Conservation (phyloP, 345 rosid species). For the Eucalyptus regnans region DNA sequence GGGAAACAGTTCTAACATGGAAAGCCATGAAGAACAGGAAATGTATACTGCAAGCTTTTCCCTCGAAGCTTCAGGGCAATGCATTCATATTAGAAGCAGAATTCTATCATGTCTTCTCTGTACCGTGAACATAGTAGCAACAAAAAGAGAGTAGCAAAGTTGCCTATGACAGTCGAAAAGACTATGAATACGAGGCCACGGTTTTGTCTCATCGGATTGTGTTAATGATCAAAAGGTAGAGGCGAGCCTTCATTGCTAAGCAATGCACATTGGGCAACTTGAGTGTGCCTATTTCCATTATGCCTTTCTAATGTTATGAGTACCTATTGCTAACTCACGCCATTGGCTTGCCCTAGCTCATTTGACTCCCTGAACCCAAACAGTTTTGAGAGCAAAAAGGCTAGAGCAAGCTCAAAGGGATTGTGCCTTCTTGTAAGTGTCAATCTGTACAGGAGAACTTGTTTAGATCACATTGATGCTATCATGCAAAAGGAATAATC, state of each 20-base stretch:
- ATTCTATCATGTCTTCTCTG: neutral
- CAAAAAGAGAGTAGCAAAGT: neutral
- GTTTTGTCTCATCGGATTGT: neutral
- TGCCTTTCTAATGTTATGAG: neutral
- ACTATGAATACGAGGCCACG: neutral
- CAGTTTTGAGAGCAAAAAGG: neutral
- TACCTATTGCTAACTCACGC: neutral
- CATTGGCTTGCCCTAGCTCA: neutral
- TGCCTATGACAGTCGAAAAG: neutral
- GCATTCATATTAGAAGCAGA: neutral
- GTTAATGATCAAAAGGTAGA: neutral
- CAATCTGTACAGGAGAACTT: neutral
- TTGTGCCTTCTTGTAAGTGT: neutral
- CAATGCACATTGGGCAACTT: neutral
- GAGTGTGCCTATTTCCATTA: neutral
- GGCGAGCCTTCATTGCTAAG: neutral
- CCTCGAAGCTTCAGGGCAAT: neutral
- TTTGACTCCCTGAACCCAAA: neutral
- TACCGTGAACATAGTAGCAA: neutral
- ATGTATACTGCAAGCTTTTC: neutral
- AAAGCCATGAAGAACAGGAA: neutral
- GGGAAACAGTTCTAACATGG: conserved; percentile 52
- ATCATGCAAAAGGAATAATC: neutral
- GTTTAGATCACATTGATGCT: neutral
- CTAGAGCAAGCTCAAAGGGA: neutral